These are phyloP conservation scores for Pichia sp. DNA, from an alignment of 1,139 yeast genomes.

Conservation along the genomic window DNA sequence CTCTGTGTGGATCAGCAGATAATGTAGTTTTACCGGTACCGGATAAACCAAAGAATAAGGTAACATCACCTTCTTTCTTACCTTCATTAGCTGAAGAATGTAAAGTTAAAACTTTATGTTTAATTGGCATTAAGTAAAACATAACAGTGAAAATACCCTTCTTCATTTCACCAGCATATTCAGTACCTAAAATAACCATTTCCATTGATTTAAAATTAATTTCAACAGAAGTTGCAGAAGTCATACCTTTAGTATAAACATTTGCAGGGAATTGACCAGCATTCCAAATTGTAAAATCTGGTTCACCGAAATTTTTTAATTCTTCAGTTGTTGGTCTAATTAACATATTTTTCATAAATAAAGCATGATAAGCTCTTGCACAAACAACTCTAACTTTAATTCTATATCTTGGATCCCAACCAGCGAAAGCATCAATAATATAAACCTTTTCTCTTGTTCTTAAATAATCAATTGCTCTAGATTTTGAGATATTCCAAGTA, in stretches of 20 bases:
- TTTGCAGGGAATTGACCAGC: slow-evolving; percentile 99
- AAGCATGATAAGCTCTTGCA: slow-evolving; percentile 97
- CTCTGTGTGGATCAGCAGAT: slow-evolving; percentile 92
- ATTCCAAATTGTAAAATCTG: slow-evolving; percentile 96
- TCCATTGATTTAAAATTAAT: slow-evolving; percentile 97
- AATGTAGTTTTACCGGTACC: slow-evolving; percentile 99
- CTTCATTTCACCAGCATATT: slow-evolving; percentile 99
- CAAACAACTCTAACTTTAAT: slow-evolving; percentile 94
- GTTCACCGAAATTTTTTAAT: slow-evolving; percentile 86
- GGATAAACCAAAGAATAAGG: slow-evolving; percentile 91
- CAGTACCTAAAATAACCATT: slow-evolving; percentile 97
- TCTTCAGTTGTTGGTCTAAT: slow-evolving; percentile 93
- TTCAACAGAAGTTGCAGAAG: slow-evolving; percentile 92
- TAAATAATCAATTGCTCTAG: slow-evolving; percentile 93
- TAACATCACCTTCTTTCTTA: slow-evolving; percentile 59
- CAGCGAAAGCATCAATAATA: slow-evolving; percentile 95
- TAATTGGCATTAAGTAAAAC: slow-evolving; percentile 98
- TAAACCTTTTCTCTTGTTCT: slow-evolving; percentile 93
- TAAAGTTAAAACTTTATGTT: slow-evolving; percentile 82
- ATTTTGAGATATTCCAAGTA: slow-evolving; percentile 94
- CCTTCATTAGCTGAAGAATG: slow-evolving; percentile 97
- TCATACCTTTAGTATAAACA: slow-evolving; percentile 94
- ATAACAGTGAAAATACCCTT: slow-evolving; percentile 98
- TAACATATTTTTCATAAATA: slow-evolving; percentile 97
- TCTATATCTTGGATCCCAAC: slow-evolving; percentile 99